Conservation (phyloP, 179 eudicot genomes). For the Corrigiola litoralis region DNA sequence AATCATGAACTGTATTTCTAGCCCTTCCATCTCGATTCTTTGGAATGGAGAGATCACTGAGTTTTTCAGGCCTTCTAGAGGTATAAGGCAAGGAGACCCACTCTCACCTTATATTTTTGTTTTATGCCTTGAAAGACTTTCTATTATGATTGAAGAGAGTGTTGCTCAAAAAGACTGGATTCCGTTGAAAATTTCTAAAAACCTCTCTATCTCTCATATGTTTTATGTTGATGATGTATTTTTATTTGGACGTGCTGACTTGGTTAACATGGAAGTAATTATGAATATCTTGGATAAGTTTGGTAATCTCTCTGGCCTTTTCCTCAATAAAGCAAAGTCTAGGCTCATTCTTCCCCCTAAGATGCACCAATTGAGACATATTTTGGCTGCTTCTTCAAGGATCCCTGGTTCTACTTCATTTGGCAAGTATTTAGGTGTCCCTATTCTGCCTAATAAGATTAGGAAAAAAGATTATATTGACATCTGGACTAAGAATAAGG, state of each 20-base stretch:
- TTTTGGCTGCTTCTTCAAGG: background rate
- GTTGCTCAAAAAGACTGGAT: background rate
- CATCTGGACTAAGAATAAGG: too few species aligned
- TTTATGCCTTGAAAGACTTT: background rate
- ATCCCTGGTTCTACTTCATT: background rate
- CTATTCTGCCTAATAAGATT: background rate
- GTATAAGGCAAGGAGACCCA: constrained; percentile 1
- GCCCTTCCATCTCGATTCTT: background rate
- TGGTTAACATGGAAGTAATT: background rate
- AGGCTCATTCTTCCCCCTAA: background rate
- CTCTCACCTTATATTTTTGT: background rate
- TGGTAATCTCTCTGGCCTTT: too few species aligned
- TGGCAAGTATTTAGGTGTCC: background rate
- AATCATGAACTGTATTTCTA: background rate
- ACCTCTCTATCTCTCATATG: background rate
- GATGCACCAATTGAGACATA: background rate
- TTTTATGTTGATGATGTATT: background rate
- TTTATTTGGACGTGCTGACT: background rate
- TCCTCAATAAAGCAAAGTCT: background rate
- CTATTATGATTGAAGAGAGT: background rate
- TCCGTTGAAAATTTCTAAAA: background rate
- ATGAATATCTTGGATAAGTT: background rate
- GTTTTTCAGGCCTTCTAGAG: background rate
- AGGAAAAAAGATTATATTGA: background rate
- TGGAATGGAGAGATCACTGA: background rate